These are phyloP conservation scores for Apiospora phragmitis DNA, from an alignment of 2,329 filamentous ascomycete genomes.

Conservation along the genomic window DNA sequence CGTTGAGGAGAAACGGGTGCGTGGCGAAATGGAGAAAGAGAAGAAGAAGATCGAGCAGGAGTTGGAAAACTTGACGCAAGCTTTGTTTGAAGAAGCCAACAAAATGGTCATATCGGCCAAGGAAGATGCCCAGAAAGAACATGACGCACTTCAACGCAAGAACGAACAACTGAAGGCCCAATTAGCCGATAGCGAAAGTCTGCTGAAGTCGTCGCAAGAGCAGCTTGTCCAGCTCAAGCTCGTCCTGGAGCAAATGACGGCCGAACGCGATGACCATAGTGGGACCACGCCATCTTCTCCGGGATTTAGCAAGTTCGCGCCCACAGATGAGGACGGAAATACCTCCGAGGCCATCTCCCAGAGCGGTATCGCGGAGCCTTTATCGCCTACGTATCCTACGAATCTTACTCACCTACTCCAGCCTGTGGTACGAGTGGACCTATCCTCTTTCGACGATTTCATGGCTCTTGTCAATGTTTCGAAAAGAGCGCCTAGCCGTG, in stretches of 20 bases:
- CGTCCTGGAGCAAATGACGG: slow-evolving; percentile 85
- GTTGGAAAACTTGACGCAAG: slow-evolving; percentile 84
- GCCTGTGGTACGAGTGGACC: slow-evolving; percentile 79
- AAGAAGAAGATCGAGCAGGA: slow-evolving; percentile 92
- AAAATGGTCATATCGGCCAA: slow-evolving; percentile 95
- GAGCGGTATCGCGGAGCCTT: slow-evolving; percentile 42
- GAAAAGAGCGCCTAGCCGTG: slow-evolving; percentile 62
- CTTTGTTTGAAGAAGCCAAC: slow-evolving; percentile 97
- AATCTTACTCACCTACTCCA: slow-evolving; percentile 83
- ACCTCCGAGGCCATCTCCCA: slow-evolving; percentile 37
- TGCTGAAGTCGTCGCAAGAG: slow-evolving; percentile 89
- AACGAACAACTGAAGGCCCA: slow-evolving; percentile 87
- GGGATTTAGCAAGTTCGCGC: slow-evolving; percentile 69
- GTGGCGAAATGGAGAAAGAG: slow-evolving; percentile 69
- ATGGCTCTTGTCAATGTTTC: slow-evolving; percentile 71
- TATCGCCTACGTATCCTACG: slow-evolving; percentile 58
- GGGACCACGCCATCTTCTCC: slow-evolving; percentile 84
- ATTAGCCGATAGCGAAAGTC: slow-evolving; percentile 79
- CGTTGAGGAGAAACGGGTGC: slow-evolving; percentile 64
- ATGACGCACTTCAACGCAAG: slow-evolving; percentile 77
- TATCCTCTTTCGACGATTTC: slow-evolving; percentile 84
- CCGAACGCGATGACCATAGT: slow-evolving; percentile 70
- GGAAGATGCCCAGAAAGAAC: slow-evolving; percentile 82
- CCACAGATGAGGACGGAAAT: slow-evolving; percentile 45
- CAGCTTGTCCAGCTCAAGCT: slow-evolving; percentile 88